A percentile compares a stretch with the other conserved stretches of the same genome.
These are phyloP conservation scores for Blastobotrys attinorum DNA, from an alignment of 805 yeast genomes.

Conservation along the genomic window DNA sequence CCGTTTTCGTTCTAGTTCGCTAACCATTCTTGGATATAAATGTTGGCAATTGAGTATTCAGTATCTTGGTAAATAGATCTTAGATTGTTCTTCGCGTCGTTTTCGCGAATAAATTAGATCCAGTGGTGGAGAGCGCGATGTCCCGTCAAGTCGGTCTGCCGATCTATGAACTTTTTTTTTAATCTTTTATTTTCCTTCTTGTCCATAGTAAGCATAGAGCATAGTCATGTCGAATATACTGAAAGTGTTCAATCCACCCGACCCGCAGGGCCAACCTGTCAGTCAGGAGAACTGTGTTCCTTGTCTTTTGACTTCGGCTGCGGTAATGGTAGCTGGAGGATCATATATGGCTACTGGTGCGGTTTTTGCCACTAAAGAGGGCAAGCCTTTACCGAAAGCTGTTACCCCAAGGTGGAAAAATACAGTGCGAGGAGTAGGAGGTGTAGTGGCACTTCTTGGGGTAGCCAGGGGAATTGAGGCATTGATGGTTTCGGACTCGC, in stretches of 20 bases:
- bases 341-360: conserved; percentile 50
- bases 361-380: conserved; percentile 35
- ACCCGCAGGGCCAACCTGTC: conserved; percentile 11
- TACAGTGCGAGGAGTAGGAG: conserved; percentile 47
- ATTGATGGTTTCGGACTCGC: conserved; percentile 16
- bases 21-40: conserved; percentile 1
- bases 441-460: conserved; percentile 48
- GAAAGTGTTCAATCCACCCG: conserved; percentile 17
- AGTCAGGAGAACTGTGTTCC: conserved; percentile 49
- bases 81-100: no score
- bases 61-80: background rate
- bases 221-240: conserved; percentile 20
- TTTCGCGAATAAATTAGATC: no score
- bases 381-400: conserved; percentile 27
- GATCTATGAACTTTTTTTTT: no score
- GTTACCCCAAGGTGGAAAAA: conserved; percentile 41
- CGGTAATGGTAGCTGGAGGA: conserved; percentile 54
- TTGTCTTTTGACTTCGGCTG: conserved; percentile 60
- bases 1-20: conserved; percentile 27
- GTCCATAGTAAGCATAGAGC: no score
- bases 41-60: background rate
- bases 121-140: no score
- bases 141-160: background rate
- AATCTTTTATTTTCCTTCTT: no score
- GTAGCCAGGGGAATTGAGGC: conserved; percentile 58